Evolutionary conservation across 176 grass and related monocot genomes (phyloP).

Genomic region (Cenchrus purpureus): DNA sequence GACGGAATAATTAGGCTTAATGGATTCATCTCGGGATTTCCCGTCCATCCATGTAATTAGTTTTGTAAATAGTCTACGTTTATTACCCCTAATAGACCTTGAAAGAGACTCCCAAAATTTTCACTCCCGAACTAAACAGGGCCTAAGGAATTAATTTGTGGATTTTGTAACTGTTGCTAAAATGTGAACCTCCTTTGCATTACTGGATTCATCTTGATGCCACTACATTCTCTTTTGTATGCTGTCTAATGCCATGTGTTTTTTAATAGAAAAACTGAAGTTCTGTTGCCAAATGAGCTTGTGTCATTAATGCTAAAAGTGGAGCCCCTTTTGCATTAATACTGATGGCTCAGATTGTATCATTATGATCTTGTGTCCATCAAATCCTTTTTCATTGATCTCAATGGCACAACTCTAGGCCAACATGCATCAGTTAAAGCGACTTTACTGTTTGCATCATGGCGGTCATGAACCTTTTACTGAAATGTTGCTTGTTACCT

Average conservation of each 20-base stretch:
- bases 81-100: too few relatives aligned
- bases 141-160: background rate
- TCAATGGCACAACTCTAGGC: background rate
- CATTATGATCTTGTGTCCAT: background rate
- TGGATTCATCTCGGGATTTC: too few relatives aligned
- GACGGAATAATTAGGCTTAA: too few relatives aligned
- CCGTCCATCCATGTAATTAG: too few relatives aligned
- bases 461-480: background rate
- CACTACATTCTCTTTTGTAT: background rate
- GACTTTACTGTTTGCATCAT: background rate
- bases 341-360: background rate
- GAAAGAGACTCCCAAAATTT: too few relatives aligned
- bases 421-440: background rate
- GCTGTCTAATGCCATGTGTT: background rate
- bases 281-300: background rate
- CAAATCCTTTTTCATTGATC: background rate
- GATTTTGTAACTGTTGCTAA: background rate
- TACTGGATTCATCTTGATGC: conserved; percentile 1
- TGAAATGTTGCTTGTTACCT: conserved; percentile 5
- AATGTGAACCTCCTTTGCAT: background rate
- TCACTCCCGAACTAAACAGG: too few relatives aligned
- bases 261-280: background rate
- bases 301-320: background rate
- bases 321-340: background rate
- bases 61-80: too few relatives aligned